These are phyloP conservation scores for Phalaenopsis hybrid DNA, from an alignment of 116 monocot species.

Conservation along the genomic window DNA sequence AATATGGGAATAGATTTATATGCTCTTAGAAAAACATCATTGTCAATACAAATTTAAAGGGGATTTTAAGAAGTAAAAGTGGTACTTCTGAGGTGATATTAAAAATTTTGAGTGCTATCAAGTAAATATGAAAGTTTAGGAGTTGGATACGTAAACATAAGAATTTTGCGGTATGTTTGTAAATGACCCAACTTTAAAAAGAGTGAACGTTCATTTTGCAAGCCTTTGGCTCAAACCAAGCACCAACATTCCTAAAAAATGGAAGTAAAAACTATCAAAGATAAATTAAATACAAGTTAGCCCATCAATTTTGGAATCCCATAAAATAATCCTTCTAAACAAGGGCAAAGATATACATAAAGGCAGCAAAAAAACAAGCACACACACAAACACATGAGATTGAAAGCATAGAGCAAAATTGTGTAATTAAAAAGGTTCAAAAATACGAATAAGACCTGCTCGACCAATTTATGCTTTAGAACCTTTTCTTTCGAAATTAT, in stretches of 20 bases:
- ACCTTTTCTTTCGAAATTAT: constrained; percentile 72
- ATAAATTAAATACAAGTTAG: constrained; percentile 1
- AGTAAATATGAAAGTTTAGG: too few relatives aligned
- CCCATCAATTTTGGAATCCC: neutral
- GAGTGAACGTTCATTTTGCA: neutral
- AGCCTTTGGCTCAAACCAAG: neutral
- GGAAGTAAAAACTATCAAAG: neutral
- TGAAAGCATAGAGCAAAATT: neutral
- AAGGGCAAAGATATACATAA: neutral
- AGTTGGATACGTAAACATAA: too few relatives aligned
- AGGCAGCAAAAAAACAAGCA: neutral
- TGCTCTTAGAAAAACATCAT: neutral
- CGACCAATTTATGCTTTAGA: constrained; percentile 76
- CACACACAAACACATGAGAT: neutral
- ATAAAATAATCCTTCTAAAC: neutral
- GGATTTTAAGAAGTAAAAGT: too few relatives aligned
- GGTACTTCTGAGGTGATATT: too few relatives aligned
- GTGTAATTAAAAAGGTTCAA: neutral
- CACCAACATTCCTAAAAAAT: neutral
- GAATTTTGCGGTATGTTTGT: too few relatives aligned
- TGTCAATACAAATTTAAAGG: neutral
- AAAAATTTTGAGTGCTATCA: too few relatives aligned
- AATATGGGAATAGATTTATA: too few relatives aligned
- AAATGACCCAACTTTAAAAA: too few relatives aligned
- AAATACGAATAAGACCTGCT: constrained; percentile 37